Percentiles rank a stretch among this genome's conserved stretches.
These are phyloP conservation scores for Colletotrichum filicis DNA, from an alignment of 2,329 filamentous ascomycete genomes.

Conservation along the genomic window DNA sequence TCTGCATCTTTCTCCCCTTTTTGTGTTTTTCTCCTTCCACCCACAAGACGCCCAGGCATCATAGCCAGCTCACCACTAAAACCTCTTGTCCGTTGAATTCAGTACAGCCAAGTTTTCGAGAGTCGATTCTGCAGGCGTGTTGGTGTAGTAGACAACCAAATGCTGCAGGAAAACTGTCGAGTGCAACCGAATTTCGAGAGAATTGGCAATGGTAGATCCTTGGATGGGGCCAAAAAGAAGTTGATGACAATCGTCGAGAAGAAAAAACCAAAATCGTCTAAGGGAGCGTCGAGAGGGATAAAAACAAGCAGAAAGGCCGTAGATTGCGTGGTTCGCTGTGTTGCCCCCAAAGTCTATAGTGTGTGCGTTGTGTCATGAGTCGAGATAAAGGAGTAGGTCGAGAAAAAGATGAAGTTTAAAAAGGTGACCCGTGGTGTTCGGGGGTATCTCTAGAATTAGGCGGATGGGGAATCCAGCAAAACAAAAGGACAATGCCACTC, in stretches of 20 bases:
- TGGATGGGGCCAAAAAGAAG: neutral
- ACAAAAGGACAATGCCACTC: conserved; percentile 24
- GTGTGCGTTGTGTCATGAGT: conserved; percentile 30
- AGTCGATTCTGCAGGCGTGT: neutral
- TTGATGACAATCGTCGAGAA: conserved; percentile 9
- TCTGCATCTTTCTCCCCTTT: neutral
- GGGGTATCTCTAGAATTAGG: conserved; percentile 39
- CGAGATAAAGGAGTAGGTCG: conserved; percentile 17
- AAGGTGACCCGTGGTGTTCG: conserved; percentile 29
- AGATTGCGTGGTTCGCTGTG: conserved; percentile 23
- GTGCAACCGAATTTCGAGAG: too few relatives aligned
- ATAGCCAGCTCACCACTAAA: neutral
- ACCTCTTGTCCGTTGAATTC: neutral
- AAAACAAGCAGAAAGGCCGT: conserved; percentile 22
- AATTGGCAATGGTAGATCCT: neutral
- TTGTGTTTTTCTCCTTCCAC: neutral
- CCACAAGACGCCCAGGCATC: conserved; percentile 15
- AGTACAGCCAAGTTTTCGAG: neutral
- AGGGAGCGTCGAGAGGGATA: neutral
- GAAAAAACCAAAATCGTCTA: conserved; percentile 1
- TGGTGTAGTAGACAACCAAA: neutral
- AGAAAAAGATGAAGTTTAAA: conserved; percentile 15
- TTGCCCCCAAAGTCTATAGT: conserved; percentile 26
- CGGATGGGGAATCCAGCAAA: conserved; percentile 26
- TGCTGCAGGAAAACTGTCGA: neutral